Percentiles rank a stretch among this genome's conserved stretches.
Conservation (phyloP, 345 rosid genomes). For the Linum tenue region DNA sequence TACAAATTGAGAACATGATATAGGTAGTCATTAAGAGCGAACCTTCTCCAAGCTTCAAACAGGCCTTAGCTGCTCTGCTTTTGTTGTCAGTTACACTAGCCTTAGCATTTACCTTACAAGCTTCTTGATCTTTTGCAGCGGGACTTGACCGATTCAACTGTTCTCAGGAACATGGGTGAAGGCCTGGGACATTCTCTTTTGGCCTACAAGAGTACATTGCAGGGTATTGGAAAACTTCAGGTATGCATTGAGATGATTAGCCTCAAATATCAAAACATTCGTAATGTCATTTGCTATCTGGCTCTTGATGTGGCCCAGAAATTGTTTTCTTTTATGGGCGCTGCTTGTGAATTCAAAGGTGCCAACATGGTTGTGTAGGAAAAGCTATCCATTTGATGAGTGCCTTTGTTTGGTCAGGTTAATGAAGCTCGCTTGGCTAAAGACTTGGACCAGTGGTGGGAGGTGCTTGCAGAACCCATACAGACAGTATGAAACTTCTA, state of each 20-base stretch:
- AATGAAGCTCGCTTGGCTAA: conserved; percentile 64
- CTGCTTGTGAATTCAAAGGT: too few species aligned
- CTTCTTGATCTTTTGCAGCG: conserved; percentile 41
- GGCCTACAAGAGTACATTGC: conserved; percentile 80
- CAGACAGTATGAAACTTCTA: conserved; percentile 57
- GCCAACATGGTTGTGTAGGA: neutral
- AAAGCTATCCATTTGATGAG: neutral
- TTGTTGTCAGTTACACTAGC: neutral
- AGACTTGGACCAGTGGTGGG: conserved; percentile 82
- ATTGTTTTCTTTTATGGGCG: too few species aligned
- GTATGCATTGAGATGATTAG: conserved; percentile 23
- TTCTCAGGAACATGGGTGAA: conserved; percentile 84
- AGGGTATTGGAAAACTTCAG: conserved; percentile 87
- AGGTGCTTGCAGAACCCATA: conserved; percentile 94
- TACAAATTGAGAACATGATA: too few species aligned
- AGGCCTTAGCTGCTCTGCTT: too few species aligned
- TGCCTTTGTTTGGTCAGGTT: conserved; percentile 35
- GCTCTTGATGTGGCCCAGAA: too few species aligned
- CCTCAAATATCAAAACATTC: neutral
- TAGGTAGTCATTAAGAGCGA: too few species aligned
- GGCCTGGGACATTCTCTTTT: conserved; percentile 94
- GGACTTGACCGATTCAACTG: conserved; percentile 93
- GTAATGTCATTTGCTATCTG: too few species aligned
- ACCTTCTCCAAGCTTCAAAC: too few species aligned
- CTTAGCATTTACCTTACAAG: conserved; percentile 6